A percentile compares a stretch with the other conserved stretches of the same genome.
Conservation (phyloP, 805 yeast genomes). For the Yueomyces sinensis region DNA sequence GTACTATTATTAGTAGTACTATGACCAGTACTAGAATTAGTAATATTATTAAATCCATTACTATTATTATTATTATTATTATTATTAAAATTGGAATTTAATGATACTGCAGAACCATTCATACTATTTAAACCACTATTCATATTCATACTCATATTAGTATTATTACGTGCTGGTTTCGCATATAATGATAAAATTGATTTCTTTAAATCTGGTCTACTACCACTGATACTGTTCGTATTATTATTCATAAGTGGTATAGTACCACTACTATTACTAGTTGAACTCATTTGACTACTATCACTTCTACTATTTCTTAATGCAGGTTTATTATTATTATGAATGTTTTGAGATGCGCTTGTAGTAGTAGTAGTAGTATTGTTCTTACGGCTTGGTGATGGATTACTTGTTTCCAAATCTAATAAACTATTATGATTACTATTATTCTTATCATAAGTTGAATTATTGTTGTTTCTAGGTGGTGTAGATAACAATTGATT, state of each 20-base stretch:
- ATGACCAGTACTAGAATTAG: slow-evolving; percentile 1
- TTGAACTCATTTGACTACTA: neutral
- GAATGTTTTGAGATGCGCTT: too few species aligned
- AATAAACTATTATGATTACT: slow-evolving; percentile 1
- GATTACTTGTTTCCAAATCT: slow-evolving; percentile 1
- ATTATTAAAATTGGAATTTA: neutral
- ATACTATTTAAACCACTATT: too few species aligned
- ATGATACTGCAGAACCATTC: neutral
- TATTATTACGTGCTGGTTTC: slow-evolving; percentile 35
- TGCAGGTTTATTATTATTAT: neutral
- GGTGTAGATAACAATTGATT: slow-evolving; percentile 24
- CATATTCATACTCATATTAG: slow-evolving; percentile 1
- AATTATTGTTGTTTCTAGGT: neutral
- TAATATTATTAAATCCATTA: too few species aligned
- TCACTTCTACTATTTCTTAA: neutral
- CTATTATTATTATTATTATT: slow-evolving; percentile 4
- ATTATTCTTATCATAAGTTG: neutral
- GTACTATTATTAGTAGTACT: slow-evolving; percentile 3
- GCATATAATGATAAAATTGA: slow-evolving; percentile 84
- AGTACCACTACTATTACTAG: slow-evolving; percentile 4
- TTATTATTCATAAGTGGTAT: too few species aligned
- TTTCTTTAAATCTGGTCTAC: slow-evolving; percentile 81
- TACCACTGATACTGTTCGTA: neutral
- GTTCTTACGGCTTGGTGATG: neutral
- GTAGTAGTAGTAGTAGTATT: neutral